Base-by-base conservation (phyloP, 169 alveolate species). In the Plasmodium sp. region DNA sequence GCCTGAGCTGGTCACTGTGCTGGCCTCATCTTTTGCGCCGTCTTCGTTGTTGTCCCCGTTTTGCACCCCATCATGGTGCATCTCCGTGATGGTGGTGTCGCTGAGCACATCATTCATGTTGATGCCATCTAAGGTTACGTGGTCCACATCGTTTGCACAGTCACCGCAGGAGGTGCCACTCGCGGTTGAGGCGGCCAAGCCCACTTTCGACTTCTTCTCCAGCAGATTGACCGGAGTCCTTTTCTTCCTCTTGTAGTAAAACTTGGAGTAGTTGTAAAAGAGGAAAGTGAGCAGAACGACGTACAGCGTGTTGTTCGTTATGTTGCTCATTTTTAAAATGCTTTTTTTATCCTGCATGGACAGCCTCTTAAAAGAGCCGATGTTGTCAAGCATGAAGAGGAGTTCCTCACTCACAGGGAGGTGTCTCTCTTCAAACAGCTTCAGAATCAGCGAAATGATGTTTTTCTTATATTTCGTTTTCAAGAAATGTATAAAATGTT, bases 191-290 rank as follows among this genome's bases (percentile, higher is more conserved):
- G 12, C 54, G 33, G 27, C 48, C 12, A 18, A 4, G 2, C 81
- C 39, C n/a, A 10, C 31, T 77, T 85, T 85, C 27, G 54, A 7
- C 22, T 85, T 85, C 67, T 85, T 85, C 80, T 85, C 93, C 43
- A 85, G 36, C 56, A 85, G 71, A 54, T 85, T 85, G 39, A 85
- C 81, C 2, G 83, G 77, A 5, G 36, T 85, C 71, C 41, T 85
- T 75, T 74, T 85, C 48, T 74, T 41, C 45, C 51, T 85, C 62
- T 85, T 85, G 56, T 85, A 77, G 71, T 85, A 85, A 71, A 85
- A 75, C 58, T 85, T 85, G 33, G 93, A 85, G 80, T 85, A 85
- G 80, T 85, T 85, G 67, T 85, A 85, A 85, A 85, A 85, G 12
- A 85, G 34, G 62, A 85, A 85, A 41, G 93, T 85, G 22, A 85